Percentiles rank a stretch among this genome's conserved stretches.
Evolutionary conservation across 306 rosid genomes (phyloP).

Genomic region (Casuarina glauca): DNA sequence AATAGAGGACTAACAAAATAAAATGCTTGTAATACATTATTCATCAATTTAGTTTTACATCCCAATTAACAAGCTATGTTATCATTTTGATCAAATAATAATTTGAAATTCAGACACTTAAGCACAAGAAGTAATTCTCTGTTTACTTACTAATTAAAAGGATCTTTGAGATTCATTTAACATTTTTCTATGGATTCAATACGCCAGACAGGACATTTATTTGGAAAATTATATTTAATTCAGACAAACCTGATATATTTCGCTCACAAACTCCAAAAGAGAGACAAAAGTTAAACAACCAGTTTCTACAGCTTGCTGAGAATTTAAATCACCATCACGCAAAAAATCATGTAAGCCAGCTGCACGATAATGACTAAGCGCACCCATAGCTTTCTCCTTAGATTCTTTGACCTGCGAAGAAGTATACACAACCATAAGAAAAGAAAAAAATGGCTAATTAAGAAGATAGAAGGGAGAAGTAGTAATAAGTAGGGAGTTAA

Average conservation of each 20-base stretch:
- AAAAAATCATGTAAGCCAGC: slow-evolving; percentile 69
- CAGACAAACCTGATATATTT: slow-evolving; percentile 80
- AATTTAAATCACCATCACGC: slow-evolving; percentile 51
- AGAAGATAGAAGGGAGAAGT: slow-evolving; percentile 1
- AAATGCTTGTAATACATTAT: neutral
- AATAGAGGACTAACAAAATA: neutral
- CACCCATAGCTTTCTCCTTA: slow-evolving; percentile 81
- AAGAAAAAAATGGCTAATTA: neutral
- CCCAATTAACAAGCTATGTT: neutral
- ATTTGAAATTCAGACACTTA: neutral
- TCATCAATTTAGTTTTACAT: neutral
- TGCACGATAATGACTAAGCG: slow-evolving; percentile 68
- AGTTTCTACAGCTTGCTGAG: slow-evolving; percentile 51
- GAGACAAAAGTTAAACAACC: slow-evolving; percentile 67
- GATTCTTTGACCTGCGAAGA: slow-evolving; percentile 83
- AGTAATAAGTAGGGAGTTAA: neutral
- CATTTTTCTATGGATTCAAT: neutral
- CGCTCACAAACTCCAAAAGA: slow-evolving; percentile 88
- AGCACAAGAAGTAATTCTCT: neutral
- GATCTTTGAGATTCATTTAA: neutral
- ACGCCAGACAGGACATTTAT: slow-evolving; percentile 1
- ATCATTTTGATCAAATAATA: neutral
- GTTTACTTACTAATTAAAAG: neutral
- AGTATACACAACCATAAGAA: slow-evolving; percentile 18
- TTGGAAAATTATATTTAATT: slow-evolving; percentile 11